A percentile compares a stretch with the other conserved stretches of the same genome.
phyloP scores from a whole-genome alignment of 2,329 filamentous ascomycete genomes.

The Arthrinium puccinioides region DNA sequence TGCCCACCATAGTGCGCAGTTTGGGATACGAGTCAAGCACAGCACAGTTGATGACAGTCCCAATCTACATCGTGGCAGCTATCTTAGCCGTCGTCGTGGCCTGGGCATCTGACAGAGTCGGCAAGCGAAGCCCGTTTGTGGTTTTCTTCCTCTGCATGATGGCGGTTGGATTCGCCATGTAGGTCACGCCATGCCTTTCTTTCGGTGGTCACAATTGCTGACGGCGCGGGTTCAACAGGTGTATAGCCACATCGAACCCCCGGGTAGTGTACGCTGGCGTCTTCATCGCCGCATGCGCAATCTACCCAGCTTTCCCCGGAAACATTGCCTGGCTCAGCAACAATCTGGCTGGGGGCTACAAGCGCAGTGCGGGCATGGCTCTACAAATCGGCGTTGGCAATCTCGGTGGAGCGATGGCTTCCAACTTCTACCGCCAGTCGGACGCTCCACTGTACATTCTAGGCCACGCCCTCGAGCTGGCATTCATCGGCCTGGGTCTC shows the following conservation, averaged over 20 bases:
- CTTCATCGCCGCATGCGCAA: slow-evolving; percentile 69
- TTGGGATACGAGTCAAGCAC: slow-evolving; percentile 49
- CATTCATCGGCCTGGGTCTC: slow-evolving; percentile 38
- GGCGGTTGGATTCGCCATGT: slow-evolving; percentile 50
- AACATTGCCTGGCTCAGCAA: slow-evolving; percentile 75
- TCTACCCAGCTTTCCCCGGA: slow-evolving; percentile 74
- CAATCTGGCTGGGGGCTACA: slow-evolving; percentile 62
- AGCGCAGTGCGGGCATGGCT: slow-evolving; percentile 59
- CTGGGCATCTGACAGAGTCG: slow-evolving; percentile 46
- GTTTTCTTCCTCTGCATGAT: slow-evolving; percentile 45
- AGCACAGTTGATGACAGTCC: slow-evolving; percentile 57
- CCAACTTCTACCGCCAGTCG: slow-evolving; percentile 58
- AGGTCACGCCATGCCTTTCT: slow-evolving; percentile 9
- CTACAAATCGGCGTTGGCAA: slow-evolving; percentile 58
- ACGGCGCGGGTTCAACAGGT: slow-evolving; percentile 32
- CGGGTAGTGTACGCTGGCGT: slow-evolving; percentile 64
- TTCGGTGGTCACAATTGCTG: slow-evolving; percentile 18
- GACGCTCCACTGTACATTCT: slow-evolving; percentile 42
- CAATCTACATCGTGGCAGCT: slow-evolving; percentile 57
- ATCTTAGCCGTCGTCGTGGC: slow-evolving; percentile 47
- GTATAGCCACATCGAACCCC: slow-evolving; percentile 49
- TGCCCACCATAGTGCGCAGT: slow-evolving; percentile 57
- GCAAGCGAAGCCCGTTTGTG: slow-evolving; percentile 49
- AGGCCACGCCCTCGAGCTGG: slow-evolving; percentile 43
- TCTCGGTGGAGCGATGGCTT: slow-evolving; percentile 56